phyloP scores from a whole-genome alignment of 2,329 filamentous ascomycete species.

The Epichloe elymi region DNA sequence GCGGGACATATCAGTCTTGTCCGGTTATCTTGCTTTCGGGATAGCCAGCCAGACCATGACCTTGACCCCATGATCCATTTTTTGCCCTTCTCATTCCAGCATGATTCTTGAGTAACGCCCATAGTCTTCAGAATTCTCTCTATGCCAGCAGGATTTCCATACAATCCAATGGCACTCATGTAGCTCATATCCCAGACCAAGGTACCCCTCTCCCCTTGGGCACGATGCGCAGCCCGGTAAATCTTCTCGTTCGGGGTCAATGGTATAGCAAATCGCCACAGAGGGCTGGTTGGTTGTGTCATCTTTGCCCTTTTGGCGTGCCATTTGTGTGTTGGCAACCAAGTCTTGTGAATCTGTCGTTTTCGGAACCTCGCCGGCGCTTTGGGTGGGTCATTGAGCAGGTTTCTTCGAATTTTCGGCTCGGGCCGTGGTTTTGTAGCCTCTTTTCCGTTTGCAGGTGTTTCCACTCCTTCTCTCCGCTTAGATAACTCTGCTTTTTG shows the following conservation, averaged over 20 bases:
- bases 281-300: conserved; percentile 60
- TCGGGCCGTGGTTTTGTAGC: conserved; percentile 23
- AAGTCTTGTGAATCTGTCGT: conserved; percentile 78
- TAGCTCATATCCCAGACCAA: conserved; percentile 93
- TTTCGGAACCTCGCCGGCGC: conserved; percentile 62
- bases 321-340: conserved; percentile 90
- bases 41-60: conserved; percentile 36
- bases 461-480: conserved; percentile 5
- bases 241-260: conserved; percentile 79
- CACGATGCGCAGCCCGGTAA: conserved; percentile 76
- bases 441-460: conserved; percentile 4
- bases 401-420: conserved; percentile 58
- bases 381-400: conserved; percentile 44
- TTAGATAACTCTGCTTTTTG: conserved; percentile 15
- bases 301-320: conserved; percentile 87
- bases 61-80: conserved; percentile 53
- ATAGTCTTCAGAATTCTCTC: conserved; percentile 52
- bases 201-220: conserved; percentile 57
- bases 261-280: conserved; percentile 87
- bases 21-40: conserved; percentile 38
- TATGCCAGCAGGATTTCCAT: conserved; percentile 52
- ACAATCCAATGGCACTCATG: conserved; percentile 71
- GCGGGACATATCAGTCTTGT: conserved; percentile 55
- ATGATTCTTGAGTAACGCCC: conserved; percentile 44
- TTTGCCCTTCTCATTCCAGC: conserved; percentile 53